Evolutionary conservation across 108 stramenopile species (phyloP).

Genomic region (Cyclotella atomus): DNA sequence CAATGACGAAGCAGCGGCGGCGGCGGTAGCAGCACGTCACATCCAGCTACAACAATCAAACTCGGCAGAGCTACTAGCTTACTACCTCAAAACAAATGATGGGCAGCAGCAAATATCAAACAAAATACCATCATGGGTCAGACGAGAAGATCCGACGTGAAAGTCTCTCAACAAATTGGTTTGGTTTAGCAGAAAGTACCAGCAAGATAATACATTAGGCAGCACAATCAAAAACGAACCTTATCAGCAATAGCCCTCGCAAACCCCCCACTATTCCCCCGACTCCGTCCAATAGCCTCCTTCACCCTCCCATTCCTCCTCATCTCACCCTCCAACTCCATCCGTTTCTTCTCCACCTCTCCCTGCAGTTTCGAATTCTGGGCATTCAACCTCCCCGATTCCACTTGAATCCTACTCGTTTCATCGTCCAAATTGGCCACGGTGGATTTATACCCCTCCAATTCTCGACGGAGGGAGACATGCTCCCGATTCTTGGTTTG

Average conservation of each 20-base stretch:
- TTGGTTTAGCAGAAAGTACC: too few relatives aligned
- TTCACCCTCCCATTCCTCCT: conserved; percentile 42
- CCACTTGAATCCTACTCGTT: background rate
- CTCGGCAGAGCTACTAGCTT: too few relatives aligned
- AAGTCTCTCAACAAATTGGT: too few relatives aligned
- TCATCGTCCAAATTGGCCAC: conserved; percentile 2
- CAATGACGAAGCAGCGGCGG: too few relatives aligned
- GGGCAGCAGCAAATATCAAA: too few relatives aligned
- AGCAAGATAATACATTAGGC: too few relatives aligned
- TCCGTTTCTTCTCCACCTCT: conserved; percentile 26
- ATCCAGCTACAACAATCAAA: too few relatives aligned
- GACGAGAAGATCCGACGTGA: background rate
- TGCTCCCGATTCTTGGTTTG: background rate
- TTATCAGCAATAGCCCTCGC: conserved; percentile 47
- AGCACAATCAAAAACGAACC: conserved; percentile 13
- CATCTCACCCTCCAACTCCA: conserved; percentile 49
- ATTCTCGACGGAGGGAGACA: background rate
- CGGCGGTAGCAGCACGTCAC: too few relatives aligned
- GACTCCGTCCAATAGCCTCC: conserved; percentile 40
- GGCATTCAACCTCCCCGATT: conserved; percentile 22
- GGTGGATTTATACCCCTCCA: background rate
- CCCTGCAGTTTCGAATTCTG: conserved; percentile 25
- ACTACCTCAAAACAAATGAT: too few relatives aligned
- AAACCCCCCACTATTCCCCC: conserved; percentile 44
- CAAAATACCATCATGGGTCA: background rate